Base-by-base conservation (phyloP, 2,329 filamentous ascomycete species). In the Aspergillus fumigatiaffinis region DNA sequence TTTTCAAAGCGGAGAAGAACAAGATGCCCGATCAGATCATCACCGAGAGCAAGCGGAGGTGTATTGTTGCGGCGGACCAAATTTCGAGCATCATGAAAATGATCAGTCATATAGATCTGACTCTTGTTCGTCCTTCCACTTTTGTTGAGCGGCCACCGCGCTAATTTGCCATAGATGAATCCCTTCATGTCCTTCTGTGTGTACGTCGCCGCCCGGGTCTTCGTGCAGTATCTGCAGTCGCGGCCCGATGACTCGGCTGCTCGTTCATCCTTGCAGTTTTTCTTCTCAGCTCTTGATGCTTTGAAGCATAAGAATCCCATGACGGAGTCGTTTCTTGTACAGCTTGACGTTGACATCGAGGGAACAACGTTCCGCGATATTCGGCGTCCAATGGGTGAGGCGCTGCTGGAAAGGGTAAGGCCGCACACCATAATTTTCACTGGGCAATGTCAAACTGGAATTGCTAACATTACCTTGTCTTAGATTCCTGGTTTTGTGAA, bases 71-170 rank as follows among this genome's bases (percentile, higher is more conserved):
- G 12, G 94, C 94, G 28, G 92, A 92, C 56, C 92, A 97, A 71
- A 95, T 97, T 69, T 90, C 92, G 8, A 92, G 87, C 64, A 93
- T 96, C 62, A 97, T 97, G 94, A 87, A 91, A 58, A 92, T 93
- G 84, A 88, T 96, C 56, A 93, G 91, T 53, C 92, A 97, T 71
- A 82, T 93, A 71, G 94, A 99, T 71, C 79, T 97, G 52, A 86
- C 90, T 50, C 77, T 84, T 58, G 92, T 96, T 83, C 77, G 90
- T 76, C 38, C 50, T 28, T 32, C 12, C 32, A 28, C 17, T 48
- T 47, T 47, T 44, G 14, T 32, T 32, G 5, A 25, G 41, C 48
- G 42, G 25, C 42, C 52, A 28, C 28, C 26, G 28, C 3, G 62
- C 58, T 67, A 42, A 70, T 63, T 6, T 17, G 17, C 41, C 35